Conservation (phyloP, 768 basidiomycete species). For the Mycena leptocephala region DNA sequence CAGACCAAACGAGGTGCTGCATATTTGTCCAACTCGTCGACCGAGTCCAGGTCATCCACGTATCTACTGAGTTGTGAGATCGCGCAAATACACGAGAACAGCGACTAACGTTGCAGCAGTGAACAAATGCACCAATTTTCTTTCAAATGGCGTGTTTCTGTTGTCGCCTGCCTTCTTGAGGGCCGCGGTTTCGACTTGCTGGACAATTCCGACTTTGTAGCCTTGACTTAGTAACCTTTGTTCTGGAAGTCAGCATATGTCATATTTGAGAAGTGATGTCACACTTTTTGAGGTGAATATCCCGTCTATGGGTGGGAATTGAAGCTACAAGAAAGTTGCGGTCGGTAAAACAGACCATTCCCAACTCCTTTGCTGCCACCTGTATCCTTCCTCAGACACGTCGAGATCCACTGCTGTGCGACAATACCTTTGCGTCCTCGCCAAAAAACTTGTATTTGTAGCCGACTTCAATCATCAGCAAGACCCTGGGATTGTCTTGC, state of each 20-base stretch:
- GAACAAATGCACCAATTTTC: conserved; percentile 84
- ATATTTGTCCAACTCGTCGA: conserved; percentile 72
- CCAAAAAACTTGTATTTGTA: conserved; percentile 91
- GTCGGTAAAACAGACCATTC: conserved; percentile 81
- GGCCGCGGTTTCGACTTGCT: conserved; percentile 91
- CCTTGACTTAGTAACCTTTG: conserved; percentile 82
- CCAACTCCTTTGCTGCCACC: conserved; percentile 84
- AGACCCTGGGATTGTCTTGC: conserved; percentile 72
- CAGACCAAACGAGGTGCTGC: conserved; percentile 80
- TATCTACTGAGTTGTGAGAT: conserved; percentile 65
- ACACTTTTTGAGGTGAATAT: conserved; percentile 85
- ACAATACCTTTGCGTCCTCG: conserved; percentile 82
- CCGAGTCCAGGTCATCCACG: conserved; percentile 84
- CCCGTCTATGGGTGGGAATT: conserved; percentile 78
- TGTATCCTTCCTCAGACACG: conserved; percentile 44
- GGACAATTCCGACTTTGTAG: conserved; percentile 87
- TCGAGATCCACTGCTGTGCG: neutral
- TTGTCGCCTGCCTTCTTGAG: conserved; percentile 89
- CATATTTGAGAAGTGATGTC: conserved; percentile 34
- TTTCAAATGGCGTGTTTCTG: conserved; percentile 79
- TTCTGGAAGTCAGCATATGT: conserved; percentile 15
- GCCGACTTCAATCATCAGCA: conserved; percentile 88
- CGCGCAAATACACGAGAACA: conserved; percentile 16
- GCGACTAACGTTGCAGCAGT: conserved; percentile 88
- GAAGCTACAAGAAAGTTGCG: conserved; percentile 85